Evolutionary conservation across 345 rosid species (phyloP), one percentile per base, ranked within the genome.

Genomic region (Capsella bursapastoris): DNA sequence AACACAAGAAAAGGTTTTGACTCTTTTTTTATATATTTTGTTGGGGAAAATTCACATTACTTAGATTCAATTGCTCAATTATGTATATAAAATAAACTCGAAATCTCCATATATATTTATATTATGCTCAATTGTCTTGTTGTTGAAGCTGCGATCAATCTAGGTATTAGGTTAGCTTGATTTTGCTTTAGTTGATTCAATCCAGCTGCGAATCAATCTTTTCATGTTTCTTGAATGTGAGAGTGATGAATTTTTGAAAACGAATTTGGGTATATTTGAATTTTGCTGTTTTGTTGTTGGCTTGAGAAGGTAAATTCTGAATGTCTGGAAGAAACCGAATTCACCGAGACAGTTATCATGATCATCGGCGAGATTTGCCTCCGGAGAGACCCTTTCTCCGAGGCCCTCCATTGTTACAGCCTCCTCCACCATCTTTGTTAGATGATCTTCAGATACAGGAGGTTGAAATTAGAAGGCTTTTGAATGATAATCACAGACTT

Each of bases 261-360:
- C n/a, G 4, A 70, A 37, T 45, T 69, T 69, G n/a, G 56, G 64
- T n/a, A 48, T 32, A 1, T 51, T 4, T 25, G 22, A 52, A 62
- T n/a, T 52, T 43, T 29, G 10, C 44, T 59, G 12, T 4, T 15
- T 45, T 37, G 2, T 12, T 14, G 6, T 13, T 7, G 16, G 3
- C 4, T 59, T 52, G 32, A 34, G 27, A 74, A 83, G 72, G 53
- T 58, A 68, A 66, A 66, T 47, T 27, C 40, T 57, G 68, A 75
- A 95, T 95, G 99, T 82, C 97, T 14, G 97, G 94, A 73, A 90
- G 98, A 83, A 83, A 87, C 66, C 91, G 96, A 4, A 71, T 86
- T 37, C 84, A 82, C 67, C 89, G 91, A 16, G 98, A 92, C n/a
- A 71, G 70, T 37, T 87, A 80, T 72, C 82, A 79, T 68, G 92